Evolutionary conservation across 1,284 basidiomycete genomes (phyloP), one percentile per base, ranked within the genome.

Genomic region (Cystobasidiaceae sp.): DNA sequence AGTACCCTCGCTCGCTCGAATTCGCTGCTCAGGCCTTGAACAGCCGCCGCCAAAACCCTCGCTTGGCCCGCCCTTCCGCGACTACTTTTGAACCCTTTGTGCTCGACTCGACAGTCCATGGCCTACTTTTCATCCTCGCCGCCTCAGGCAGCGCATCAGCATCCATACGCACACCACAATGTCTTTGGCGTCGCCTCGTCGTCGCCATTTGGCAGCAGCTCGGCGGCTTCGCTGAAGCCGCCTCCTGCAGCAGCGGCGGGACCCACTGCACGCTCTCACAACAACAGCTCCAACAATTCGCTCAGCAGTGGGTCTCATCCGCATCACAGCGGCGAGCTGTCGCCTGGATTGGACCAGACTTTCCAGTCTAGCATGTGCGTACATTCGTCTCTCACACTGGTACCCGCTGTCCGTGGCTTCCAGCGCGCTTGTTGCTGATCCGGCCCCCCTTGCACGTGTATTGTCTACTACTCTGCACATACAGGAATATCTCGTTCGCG

Each of bases 81-180:
- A n/a, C n/a, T n/a, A n/a, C n/a, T n/a, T n/a, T n/a, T n/a, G n/a
- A n/a, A n/a, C n/a, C n/a, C n/a, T n/a, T n/a, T n/a, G n/a, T n/a
- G n/a, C n/a, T 11, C 37, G 37, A 39, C 13, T 48, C 11, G 45
- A 44, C 43, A 33, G 43, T n/a, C 56, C 15, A 61, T 61, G 58
- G 58, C 58, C 46, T 61, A 30, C 30, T 27, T 61, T 25, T 61
- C 58, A 8, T 61, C 58, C 17, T 61, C 58, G 28, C 58, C 58
- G 9, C 44, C 56, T 30, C 17, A 39, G 37, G n/a, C n/a, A n/a
- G n/a, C n/a, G 15, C 15, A n/a, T 9, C 15, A 48, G 44, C 45
- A 27, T 19, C 19, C 23, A 17, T 15, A 17, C 54, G 43, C 43
- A 43, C 21, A 6, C 32, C 25, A 44, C 39, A 59, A 13, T 41